These are phyloP conservation scores for Saccharomycopsis oosterbeekiorum DNA, from an alignment of 805 yeast species.

Conservation along the genomic window DNA sequence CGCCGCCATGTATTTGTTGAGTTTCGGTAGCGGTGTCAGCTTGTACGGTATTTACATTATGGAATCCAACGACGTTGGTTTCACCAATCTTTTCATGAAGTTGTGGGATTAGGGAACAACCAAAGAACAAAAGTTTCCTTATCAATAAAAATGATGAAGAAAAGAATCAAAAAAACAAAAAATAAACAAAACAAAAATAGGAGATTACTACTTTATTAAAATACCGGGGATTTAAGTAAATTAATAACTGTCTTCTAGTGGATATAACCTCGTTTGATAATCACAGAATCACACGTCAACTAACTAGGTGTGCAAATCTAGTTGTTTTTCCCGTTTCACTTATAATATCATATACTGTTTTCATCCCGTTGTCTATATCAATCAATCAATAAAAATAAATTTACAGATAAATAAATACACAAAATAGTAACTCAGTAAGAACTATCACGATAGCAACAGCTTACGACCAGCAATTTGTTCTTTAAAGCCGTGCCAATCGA, in stretches of 20 bases:
- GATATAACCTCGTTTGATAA: not conserved
- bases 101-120: slow-evolving; percentile 5
- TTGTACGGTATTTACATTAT: slow-evolving; percentile 74
- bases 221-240: not conserved
- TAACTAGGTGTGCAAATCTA: not conserved
- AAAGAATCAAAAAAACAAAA: not conserved
- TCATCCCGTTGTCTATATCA: not conserved
- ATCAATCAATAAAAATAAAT: not conserved
- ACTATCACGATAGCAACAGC: too few relatives aligned
- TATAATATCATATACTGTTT: not conserved
- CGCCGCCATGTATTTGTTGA: slow-evolving; percentile 56
- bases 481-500: too few relatives aligned
- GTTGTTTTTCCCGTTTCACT: not conserved
- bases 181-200: not conserved
- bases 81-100: slow-evolving; percentile 45
- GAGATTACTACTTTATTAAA: not conserved
- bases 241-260: not conserved
- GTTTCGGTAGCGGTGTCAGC: slow-evolving; percentile 60
- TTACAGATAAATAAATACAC: too few relatives aligned
- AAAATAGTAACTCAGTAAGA: too few relatives aligned
- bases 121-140: not conserved
- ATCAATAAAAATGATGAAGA: not conserved
- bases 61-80: slow-evolving; percentile 67
- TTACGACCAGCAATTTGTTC: too few relatives aligned
- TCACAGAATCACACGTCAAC: not conserved